Percentiles rank a stretch among this genome's conserved stretches.
These are phyloP conservation scores for Cordyceps cateniannulata DNA, from an alignment of 2,329 filamentous ascomycete genomes.

Conservation along the genomic window DNA sequence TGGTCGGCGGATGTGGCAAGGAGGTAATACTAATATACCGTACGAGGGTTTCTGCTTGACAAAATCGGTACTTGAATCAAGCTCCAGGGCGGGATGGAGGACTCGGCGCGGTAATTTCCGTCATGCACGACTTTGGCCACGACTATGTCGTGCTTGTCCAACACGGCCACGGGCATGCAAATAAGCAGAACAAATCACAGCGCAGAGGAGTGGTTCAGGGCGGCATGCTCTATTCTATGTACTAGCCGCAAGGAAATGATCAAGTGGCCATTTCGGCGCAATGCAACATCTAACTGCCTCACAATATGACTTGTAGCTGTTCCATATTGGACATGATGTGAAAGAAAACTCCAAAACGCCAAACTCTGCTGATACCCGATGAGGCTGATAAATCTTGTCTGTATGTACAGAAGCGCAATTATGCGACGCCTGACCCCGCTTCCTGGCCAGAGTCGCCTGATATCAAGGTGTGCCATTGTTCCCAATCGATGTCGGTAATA, in stretches of 20 bases:
- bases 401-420: slow-evolving; percentile 12
- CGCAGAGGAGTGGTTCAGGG: background rate
- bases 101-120: background rate
- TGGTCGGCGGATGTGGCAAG: no score
- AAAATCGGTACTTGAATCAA: no score
- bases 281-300: slow-evolving; percentile 7
- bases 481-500: background rate
- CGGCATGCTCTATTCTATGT: slow-evolving; percentile 9
- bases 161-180: background rate
- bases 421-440: slow-evolving; percentile 8
- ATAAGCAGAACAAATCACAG: background rate
- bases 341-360: slow-evolving; percentile 24
- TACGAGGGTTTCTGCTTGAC: no score
- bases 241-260: slow-evolving; percentile 2
- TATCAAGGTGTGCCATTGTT: background rate
- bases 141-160: background rate
- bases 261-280: background rate
- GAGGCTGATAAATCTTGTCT: background rate
- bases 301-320: slow-evolving; percentile 11
- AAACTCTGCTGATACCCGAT: slow-evolving; percentile 4
- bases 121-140: background rate
- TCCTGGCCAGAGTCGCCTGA: slow-evolving; percentile 5
- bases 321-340: slow-evolving; percentile 12
- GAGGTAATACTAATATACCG: no score
- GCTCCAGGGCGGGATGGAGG: no score